phyloP scores from a whole-genome alignment of 495 filamentous ascomycete species.

The Symbiotaphrina buchneri region DNA sequence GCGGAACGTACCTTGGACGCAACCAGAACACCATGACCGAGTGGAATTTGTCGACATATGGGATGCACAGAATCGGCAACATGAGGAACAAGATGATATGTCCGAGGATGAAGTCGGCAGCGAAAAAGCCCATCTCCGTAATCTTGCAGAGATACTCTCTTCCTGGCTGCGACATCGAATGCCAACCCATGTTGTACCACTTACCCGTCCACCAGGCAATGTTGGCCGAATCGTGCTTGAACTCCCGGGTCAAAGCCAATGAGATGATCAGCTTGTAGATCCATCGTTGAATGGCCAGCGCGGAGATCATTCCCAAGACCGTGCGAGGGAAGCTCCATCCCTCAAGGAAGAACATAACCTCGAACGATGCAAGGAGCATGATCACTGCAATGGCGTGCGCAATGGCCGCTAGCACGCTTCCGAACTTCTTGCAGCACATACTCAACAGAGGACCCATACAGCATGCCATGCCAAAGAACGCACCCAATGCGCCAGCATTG shows the following conservation, averaged over 20 bases:
- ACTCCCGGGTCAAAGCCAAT: slow-evolving; percentile 77
- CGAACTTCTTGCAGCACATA: slow-evolving; percentile 99
- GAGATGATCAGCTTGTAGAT: slow-evolving; percentile 88
- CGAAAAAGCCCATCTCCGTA: slow-evolving; percentile 91
- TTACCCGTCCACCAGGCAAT: slow-evolving; percentile 99
- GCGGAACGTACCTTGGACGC: slow-evolving; percentile 62
- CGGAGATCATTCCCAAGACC: slow-evolving; percentile 74
- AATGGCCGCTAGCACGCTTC: slow-evolving; percentile 80
- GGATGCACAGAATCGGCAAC: slow-evolving; percentile 63
- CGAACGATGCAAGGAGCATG: slow-evolving; percentile 66
- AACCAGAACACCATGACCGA: slow-evolving; percentile 99
- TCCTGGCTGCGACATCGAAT: slow-evolving; percentile 87
- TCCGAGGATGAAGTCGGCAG: slow-evolving; percentile 82
- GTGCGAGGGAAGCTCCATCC: slow-evolving; percentile 63
- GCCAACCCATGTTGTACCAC: slow-evolving; percentile 98
- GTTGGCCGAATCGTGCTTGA: slow-evolving; percentile 89
- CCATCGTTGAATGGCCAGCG: slow-evolving; percentile 75
- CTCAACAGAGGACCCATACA: slow-evolving; percentile 90
- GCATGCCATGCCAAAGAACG: slow-evolving; percentile 87
- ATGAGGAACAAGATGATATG: slow-evolving; percentile 81
- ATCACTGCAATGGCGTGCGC: slow-evolving; percentile 81
- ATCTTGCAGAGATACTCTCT: slow-evolving; percentile 98
- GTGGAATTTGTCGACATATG: slow-evolving; percentile 86
- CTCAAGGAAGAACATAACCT: slow-evolving; percentile 92
- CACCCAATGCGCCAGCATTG: slow-evolving; percentile 65